Evolutionary conservation across 176 grass and related monocot species (phyloP).

Genomic region (Bolboschoenus planiculmis): DNA sequence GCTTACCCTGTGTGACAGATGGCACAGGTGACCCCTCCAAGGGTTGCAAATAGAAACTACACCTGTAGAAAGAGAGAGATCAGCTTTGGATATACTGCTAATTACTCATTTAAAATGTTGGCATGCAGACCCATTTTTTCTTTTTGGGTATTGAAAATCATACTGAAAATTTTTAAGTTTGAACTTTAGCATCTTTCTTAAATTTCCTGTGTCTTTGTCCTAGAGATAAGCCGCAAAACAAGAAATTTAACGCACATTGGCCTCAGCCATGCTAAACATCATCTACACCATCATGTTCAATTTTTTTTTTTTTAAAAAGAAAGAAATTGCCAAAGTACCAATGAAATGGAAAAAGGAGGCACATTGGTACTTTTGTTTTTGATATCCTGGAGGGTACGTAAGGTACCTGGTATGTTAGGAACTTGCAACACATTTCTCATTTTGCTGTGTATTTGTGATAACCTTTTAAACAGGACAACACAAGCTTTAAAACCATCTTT

Average conservation of each 20-base stretch:
- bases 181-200: not conserved
- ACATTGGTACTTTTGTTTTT: not conserved
- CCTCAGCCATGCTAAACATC: not conserved
- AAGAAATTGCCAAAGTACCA: not conserved
- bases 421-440: not conserved
- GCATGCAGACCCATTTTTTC: not conserved
- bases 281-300: not conserved
- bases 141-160: not conserved
- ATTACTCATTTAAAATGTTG: not conserved
- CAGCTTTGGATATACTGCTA: not conserved
- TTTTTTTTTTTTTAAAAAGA: not conserved
- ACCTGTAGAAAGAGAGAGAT: slow-evolving; percentile 44
- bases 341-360: not conserved
- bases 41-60: slow-evolving; percentile 90
- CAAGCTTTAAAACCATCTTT: not conserved
- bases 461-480: not conserved
- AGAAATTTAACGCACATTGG: not conserved
- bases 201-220: not conserved
- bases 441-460: not conserved
- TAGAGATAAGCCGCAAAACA: not conserved
- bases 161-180: not conserved
- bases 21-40: slow-evolving; percentile 77
- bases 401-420: not conserved
- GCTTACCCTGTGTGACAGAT: slow-evolving; percentile 80
- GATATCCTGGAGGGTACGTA: not conserved